Evolutionary conservation across 257 asterid genomes (phyloP), one percentile per base, ranked within the genome.

Genomic region (Pogostemon cablin): DNA sequence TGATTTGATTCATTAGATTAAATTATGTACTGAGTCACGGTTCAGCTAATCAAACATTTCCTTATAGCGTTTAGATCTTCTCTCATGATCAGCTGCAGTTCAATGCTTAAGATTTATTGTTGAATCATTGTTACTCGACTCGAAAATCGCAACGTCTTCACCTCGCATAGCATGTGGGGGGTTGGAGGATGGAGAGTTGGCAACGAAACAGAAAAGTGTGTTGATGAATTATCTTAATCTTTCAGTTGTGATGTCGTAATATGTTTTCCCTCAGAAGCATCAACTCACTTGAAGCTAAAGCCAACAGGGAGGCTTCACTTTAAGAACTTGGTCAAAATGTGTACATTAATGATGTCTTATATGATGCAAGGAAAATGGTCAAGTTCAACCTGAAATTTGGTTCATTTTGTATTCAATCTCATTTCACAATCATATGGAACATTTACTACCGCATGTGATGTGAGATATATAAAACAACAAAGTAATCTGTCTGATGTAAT

Each of bases 121-220:
- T 8, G 49, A 25, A 25, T 25, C 32, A 25, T 25, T 1, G 32
- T 25, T 25, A 25, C 32, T 25, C 1, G 32, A 25, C 32, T 25
- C 32, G 32, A 25, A 25, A 25, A 25, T 25, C 32, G 32, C 32
- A 25, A 25, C 32, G 32, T 25, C 3, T 9, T 12, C 32, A 50
- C 32, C 56, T 50, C 0, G 15, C 15, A 32, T 50, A 12, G 56
- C 56, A 47, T 47, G 53, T 47, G 17, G 15, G 15, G 47, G 59
- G 57, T 20, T 34, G 71, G 48, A 34, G 32, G 32, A 25, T 25
- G 32, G 41, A 8, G 42, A 4, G 49, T 41, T 3, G 25, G 62
- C 49, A n/a, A 57, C 57, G 72, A 48, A 58, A 48, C 73, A 48
- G 77, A 59, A 59, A 58, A 58, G 65, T 25, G 79, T 67, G 67